phyloP scores from a whole-genome alignment of 2,329 filamentous ascomycete species.

The Truncatella angustata region DNA sequence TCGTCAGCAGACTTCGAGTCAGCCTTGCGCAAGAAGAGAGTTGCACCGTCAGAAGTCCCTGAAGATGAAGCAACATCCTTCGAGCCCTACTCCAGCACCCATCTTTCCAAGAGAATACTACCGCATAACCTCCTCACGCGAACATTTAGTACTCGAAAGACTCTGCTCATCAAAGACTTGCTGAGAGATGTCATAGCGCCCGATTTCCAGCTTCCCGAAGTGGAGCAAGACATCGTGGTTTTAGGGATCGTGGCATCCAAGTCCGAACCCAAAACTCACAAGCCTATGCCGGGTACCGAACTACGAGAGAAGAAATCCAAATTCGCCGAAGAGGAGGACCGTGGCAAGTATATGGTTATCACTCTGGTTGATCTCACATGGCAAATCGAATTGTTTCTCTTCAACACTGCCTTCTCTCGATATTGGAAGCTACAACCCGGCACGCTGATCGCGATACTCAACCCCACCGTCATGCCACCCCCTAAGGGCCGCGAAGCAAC shows the following conservation, averaged over 20 bases:
- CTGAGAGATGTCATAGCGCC: slow-evolving; percentile 80
- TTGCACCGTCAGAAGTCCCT: slow-evolving; percentile 31
- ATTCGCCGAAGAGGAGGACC: slow-evolving; percentile 46
- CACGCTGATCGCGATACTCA: slow-evolving; percentile 89
- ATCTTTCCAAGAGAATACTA: slow-evolving; percentile 79
- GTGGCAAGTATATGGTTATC: slow-evolving; percentile 90
- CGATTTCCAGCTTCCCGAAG: slow-evolving; percentile 74
- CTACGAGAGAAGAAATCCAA: slow-evolving; percentile 38
- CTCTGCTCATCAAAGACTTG: slow-evolving; percentile 76
- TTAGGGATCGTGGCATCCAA: slow-evolving; percentile 87
- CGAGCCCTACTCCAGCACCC: slow-evolving; percentile 82
- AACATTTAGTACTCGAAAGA: slow-evolving; percentile 73
- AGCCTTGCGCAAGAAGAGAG: slow-evolving; percentile 22
- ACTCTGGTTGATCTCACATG: slow-evolving; percentile 84
- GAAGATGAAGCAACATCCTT: slow-evolving; percentile 62
- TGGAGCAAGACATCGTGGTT: slow-evolving; percentile 86
- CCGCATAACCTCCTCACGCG: slow-evolving; percentile 78
- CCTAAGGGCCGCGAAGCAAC: slow-evolving; percentile 72
- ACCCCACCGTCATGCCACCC: slow-evolving; percentile 87
- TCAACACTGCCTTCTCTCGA: slow-evolving; percentile 83
- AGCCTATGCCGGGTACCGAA: slow-evolving; percentile 38
- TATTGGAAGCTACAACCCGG: slow-evolving; percentile 94
- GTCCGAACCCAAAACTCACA: slow-evolving; percentile 70
- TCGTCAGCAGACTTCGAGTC: slow-evolving; percentile 12
- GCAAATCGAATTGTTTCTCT: slow-evolving; percentile 89